phyloP scores from a whole-genome alignment of 1,139 yeast species.

The Groenewaldozyma auringiensis region DNA sequence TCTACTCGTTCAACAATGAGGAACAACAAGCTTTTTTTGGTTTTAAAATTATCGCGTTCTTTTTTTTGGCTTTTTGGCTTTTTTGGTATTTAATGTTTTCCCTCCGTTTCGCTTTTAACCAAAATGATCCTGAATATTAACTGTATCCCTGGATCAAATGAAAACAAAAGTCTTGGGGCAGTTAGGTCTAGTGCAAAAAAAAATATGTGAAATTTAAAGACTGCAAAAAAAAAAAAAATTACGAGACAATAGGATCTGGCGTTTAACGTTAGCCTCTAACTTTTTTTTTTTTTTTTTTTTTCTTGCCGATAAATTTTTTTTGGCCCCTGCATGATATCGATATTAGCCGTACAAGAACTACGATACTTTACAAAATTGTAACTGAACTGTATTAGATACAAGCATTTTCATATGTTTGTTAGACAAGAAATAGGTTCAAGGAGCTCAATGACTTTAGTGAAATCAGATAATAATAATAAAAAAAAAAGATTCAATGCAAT shows the following conservation, averaged over 20 bases:
- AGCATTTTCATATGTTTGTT: conserved; percentile 1
- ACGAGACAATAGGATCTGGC: too few species aligned
- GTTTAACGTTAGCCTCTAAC: not conserved
- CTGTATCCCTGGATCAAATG: too few species aligned
- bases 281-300: too few species aligned
- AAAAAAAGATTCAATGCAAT: not conserved
- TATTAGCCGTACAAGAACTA: not conserved
- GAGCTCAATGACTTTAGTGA: not conserved
- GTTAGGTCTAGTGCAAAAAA: too few species aligned
- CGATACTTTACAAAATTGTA: conserved; percentile 1
- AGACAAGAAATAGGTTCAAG: not conserved
- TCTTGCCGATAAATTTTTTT: conserved; percentile 1
- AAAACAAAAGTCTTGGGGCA: too few species aligned
- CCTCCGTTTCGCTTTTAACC: too few species aligned
- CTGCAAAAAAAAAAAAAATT: too few species aligned
- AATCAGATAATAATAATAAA: conserved; percentile 5
- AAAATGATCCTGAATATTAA: too few species aligned
- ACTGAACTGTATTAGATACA: too few species aligned
- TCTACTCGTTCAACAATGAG: too few species aligned
- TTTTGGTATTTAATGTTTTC: conserved; percentile 3
- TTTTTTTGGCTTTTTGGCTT: conserved; percentile 5
- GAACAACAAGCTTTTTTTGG: too few species aligned
- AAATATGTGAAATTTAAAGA: too few species aligned
- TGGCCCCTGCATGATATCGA: not conserved
- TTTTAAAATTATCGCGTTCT: not conserved